Percentiles rank a stretch among this genome's conserved stretches.
phyloP scores from a whole-genome alignment of 352 stramenopile genomes.

The Pythium periplocum region DNA sequence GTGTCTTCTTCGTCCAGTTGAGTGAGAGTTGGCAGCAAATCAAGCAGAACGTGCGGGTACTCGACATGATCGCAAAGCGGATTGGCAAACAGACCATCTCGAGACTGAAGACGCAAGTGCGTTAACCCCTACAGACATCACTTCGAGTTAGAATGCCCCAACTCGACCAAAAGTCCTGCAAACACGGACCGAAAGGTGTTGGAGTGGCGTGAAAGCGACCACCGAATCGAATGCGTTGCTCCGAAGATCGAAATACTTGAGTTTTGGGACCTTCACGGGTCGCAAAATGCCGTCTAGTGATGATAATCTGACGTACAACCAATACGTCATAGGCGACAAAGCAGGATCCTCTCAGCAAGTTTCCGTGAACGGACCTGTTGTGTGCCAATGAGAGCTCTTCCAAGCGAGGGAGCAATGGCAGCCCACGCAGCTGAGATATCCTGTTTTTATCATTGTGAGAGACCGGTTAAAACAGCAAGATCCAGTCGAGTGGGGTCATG shows the following conservation, averaged over 20 bases:
- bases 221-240: conserved; percentile 54
- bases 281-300: conserved; percentile 47
- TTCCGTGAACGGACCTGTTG: conserved; percentile 37
- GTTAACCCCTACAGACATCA: conserved; percentile 29
- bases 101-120: conserved; percentile 56
- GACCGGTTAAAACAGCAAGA: neutral
- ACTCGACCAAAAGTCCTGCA: neutral
- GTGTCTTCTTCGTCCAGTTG: conserved; percentile 67
- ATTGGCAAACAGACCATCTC: conserved; percentile 49
- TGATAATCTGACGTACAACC: conserved; percentile 25
- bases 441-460: conserved; percentile 13
- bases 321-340: conserved; percentile 6
- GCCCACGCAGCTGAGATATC: conserved; percentile 45
- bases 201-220: conserved; percentile 29
- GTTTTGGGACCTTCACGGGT: conserved; percentile 63
- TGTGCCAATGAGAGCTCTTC: conserved; percentile 73
- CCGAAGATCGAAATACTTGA: conserved; percentile 68
- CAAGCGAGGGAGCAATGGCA: conserved; percentile 53
- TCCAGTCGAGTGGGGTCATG: too few species aligned
- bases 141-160: too few species aligned
- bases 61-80: conserved; percentile 55
- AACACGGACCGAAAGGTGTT: conserved; percentile 43
- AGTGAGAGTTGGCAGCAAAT: conserved; percentile 41
- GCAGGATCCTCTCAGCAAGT: neutral
- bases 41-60: conserved; percentile 37